Conservation (phyloP, 2,329 filamentous ascomycete genomes). For the Xylaria arbuscula region DNA sequence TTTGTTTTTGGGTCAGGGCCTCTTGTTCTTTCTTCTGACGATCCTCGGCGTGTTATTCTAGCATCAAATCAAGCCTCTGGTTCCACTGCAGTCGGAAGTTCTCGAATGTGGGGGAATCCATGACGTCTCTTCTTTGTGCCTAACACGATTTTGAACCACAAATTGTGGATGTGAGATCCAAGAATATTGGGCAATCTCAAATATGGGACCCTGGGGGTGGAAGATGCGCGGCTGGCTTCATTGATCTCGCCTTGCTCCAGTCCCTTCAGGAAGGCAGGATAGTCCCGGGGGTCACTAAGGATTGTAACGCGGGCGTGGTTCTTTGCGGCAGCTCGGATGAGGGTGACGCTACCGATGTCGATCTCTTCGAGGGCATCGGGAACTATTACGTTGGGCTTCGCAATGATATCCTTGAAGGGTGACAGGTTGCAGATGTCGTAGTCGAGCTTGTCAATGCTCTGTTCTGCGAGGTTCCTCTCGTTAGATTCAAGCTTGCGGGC, state of each 20-base stretch:
- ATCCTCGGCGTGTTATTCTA: no score
- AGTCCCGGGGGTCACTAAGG: conserved; percentile 92
- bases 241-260: conserved; percentile 88
- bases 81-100: no score
- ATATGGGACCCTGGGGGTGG: no score
- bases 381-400: conserved; percentile 96
- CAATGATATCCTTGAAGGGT: conserved; percentile 98
- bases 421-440: conserved; percentile 98
- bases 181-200: no score
- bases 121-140: no score
- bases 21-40: no score
- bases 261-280: conserved; percentile 92
- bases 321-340: conserved; percentile 96
- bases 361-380: conserved; percentile 98
- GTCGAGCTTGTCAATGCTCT: conserved; percentile 95
- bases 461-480: conserved; percentile 94
- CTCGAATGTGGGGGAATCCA: no score
- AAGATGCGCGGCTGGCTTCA: conserved; percentile 82
- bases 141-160: no score
- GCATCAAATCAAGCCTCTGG: no score
- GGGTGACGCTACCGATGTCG: conserved; percentile 96
- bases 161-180: no score
- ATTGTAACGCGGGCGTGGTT: conserved; percentile 97
- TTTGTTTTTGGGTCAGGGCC: no score
- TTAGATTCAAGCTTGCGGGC: conserved; percentile 94